These are phyloP conservation scores for Lachnum nothofagi DNA, from an alignment of 2,329 filamentous ascomycete genomes.

Conservation along the genomic window DNA sequence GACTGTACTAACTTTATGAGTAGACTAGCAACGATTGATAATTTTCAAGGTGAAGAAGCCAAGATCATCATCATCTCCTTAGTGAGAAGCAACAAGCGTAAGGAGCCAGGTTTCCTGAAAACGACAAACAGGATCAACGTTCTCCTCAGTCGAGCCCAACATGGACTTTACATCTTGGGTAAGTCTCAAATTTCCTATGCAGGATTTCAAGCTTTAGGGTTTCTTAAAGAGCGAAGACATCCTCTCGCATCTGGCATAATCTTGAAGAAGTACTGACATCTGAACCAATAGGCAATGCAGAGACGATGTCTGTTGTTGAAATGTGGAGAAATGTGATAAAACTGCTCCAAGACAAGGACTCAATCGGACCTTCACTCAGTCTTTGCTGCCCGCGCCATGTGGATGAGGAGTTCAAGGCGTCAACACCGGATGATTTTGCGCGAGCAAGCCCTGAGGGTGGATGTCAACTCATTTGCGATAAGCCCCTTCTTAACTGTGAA, in stretches of 20 bases:
- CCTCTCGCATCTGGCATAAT: no score
- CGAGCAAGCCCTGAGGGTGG: slow-evolving; percentile 5
- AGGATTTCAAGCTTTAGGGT: no score
- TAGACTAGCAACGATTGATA: slow-evolving; percentile 59
- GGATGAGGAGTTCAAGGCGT: slow-evolving; percentile 34
- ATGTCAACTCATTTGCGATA: background rate
- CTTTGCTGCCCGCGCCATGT: slow-evolving; percentile 59
- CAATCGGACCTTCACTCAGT: slow-evolving; percentile 47
- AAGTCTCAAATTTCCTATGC: no score
- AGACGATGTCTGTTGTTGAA: slow-evolving; percentile 49
- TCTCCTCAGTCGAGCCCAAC: slow-evolving; percentile 58
- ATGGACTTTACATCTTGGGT: slow-evolving; percentile 69
- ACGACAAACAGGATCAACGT: slow-evolving; percentile 67
- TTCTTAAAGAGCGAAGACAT: no score
- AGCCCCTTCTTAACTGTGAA: background rate
- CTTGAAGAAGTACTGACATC: no score
- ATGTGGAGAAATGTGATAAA: slow-evolving; percentile 61
- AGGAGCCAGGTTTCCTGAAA: slow-evolving; percentile 59
- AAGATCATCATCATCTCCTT: slow-evolving; percentile 66
- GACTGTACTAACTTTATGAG: slow-evolving; percentile 5
- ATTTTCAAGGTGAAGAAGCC: slow-evolving; percentile 66
- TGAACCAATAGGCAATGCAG: slow-evolving; percentile 62
- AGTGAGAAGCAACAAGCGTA: slow-evolving; percentile 60
- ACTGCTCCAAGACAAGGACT: slow-evolving; percentile 43
- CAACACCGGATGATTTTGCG: slow-evolving; percentile 2